Percentiles rank a stretch among this genome's conserved stretches.
Evolutionary conservation across 1,284 basidiomycete species (phyloP).

Genomic region (Inonotus obliquus): DNA sequence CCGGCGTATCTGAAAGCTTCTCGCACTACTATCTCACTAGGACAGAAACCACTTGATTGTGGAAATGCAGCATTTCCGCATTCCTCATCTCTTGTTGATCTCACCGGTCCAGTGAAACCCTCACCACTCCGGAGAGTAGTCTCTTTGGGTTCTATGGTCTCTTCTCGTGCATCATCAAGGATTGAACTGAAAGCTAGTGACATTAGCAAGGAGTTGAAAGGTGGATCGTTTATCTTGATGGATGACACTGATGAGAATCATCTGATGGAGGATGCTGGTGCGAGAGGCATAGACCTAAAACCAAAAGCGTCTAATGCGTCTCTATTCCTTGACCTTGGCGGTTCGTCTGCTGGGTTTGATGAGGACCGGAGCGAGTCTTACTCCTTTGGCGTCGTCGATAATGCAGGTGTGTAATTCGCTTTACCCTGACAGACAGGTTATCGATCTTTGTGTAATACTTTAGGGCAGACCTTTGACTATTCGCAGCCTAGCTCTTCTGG

Average conservation of each 20-base stretch:
- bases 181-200: background rate
- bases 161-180: background rate
- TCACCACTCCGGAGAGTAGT: slow-evolving; percentile 7
- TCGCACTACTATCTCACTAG: background rate
- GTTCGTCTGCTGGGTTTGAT: background rate
- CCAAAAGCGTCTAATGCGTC: background rate
- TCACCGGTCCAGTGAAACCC: slow-evolving; percentile 2
- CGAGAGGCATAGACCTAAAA: background rate
- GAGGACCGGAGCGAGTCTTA: background rate
- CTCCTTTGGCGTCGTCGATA: background rate
- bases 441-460: background rate
- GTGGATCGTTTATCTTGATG: background rate
- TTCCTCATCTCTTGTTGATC: background rate
- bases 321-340: background rate
- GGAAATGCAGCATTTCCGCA: background rate
- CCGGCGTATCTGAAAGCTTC: background rate
- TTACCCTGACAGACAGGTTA: background rate
- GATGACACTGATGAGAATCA: background rate
- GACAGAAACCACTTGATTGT: background rate
- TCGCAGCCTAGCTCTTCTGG: slow-evolving; percentile 34
- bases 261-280: background rate
- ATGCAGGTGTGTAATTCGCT: background rate
- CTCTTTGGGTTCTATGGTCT: slow-evolving; percentile 2
- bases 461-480: slow-evolving; percentile 42
- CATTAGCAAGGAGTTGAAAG: too few relatives aligned